Evolutionary conservation across 1,139 yeast genomes (phyloP).

Genomic region (Trichomonascaceae sp.): DNA sequence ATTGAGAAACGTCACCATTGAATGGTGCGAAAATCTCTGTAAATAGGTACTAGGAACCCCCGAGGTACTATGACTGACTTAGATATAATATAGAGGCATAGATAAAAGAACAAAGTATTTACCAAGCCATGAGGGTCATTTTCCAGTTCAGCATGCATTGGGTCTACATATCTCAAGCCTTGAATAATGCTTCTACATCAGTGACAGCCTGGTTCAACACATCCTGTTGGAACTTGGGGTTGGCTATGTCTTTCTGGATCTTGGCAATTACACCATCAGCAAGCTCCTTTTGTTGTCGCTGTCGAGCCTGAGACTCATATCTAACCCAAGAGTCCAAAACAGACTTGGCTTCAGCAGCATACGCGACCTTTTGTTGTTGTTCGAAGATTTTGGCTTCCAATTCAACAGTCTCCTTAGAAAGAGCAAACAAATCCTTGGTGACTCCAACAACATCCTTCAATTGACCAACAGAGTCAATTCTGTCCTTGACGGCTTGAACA

Average conservation of each 20-base stretch:
- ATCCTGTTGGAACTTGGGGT: conserved; percentile 91
- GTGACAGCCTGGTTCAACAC: conserved; percentile 85
- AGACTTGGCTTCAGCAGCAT: conserved; percentile 85
- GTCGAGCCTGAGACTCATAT: conserved; percentile 95
- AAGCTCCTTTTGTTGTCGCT: conserved; percentile 90
- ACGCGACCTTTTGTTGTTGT: conserved; percentile 82
- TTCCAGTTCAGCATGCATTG: conserved; percentile 3
- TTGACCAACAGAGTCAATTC: conserved; percentile 83
- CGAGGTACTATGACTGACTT: not conserved
- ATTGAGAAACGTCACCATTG: conserved; percentile 12
- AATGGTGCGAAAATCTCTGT: not conserved
- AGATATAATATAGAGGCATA: not conserved
- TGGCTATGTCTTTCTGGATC: conserved; percentile 77
- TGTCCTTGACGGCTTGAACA: conserved; percentile 83
- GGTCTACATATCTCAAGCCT: conserved; percentile 21
- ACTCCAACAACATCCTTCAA: conserved; percentile 88
- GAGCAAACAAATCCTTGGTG: conserved; percentile 85
- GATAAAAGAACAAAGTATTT: not conserved
- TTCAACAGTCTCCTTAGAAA: conserved; percentile 94
- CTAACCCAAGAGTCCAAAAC: conserved; percentile 99
- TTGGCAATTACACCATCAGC: conserved; percentile 79
- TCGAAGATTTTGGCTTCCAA: conserved; percentile 92
- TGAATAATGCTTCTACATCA: conserved; percentile 83
- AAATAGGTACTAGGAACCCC: not conserved
- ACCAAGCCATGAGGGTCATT: not conserved